Percentiles rank a stretch among this genome's conserved stretches.
These are phyloP conservation scores for Cubamyces lactineus DNA, from an alignment of 768 basidiomycete genomes.

Conservation along the genomic window DNA sequence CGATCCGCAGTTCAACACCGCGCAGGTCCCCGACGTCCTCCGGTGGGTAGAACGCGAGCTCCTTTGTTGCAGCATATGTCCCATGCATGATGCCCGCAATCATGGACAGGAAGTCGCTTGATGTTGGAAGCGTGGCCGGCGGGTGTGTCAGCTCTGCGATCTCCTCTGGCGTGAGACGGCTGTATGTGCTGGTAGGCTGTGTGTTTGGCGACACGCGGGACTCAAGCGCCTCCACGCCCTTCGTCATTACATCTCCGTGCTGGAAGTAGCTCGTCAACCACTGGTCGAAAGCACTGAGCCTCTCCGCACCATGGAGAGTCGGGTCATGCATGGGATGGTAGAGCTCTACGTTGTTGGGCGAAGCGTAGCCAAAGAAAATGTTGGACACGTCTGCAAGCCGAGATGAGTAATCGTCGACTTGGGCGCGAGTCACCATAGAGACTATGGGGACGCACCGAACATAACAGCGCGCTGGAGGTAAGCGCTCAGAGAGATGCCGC, in stretches of 20 bases:
- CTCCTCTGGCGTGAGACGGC: conserved; percentile 2
- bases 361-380: no score
- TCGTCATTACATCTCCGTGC: conserved; percentile 18
- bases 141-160: neutral
- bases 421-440: no score
- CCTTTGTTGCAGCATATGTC: neutral
- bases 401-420: no score
- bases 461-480: conserved; percentile 10
- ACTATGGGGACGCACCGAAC: conserved; percentile 5
- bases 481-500: neutral
- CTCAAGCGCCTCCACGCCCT: conserved; percentile 8
- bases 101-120: neutral
- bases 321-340: conserved; percentile 8
- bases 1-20: neutral
- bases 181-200: neutral
- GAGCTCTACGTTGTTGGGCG: no score
- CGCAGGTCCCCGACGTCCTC: neutral
- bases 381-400: no score
- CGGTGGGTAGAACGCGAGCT: neutral
- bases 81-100: neutral
- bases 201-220: neutral
- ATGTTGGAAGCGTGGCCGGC: neutral
- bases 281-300: neutral
- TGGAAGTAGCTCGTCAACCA: conserved; percentile 23
- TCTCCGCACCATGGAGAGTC: conserved; percentile 4